These are phyloP conservation scores for Aspergillus ostianus DNA, from an alignment of 495 filamentous ascomycete species.

Conservation along the genomic window DNA sequence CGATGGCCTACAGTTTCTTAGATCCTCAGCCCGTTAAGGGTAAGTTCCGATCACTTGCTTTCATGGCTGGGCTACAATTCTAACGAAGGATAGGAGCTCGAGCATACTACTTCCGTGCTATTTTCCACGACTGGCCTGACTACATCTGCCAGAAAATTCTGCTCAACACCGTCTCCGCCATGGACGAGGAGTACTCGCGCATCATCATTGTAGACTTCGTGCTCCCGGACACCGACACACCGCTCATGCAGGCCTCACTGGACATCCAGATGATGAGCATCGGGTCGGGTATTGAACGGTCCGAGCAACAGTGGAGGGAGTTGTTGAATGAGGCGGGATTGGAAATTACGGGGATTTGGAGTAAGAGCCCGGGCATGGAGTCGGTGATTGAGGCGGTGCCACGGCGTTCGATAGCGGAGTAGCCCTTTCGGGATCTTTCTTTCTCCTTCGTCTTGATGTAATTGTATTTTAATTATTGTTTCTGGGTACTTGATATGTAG, in stretches of 20 bases:
- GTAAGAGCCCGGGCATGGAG: slow-evolving; percentile 32
- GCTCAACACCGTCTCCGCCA: slow-evolving; percentile 35
- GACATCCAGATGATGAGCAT: slow-evolving; percentile 50
- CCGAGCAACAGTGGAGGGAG: slow-evolving; percentile 36
- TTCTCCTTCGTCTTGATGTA: not conserved
- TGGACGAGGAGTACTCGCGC: slow-evolving; percentile 34
- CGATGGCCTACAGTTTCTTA: slow-evolving; percentile 36
- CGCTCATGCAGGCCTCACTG: slow-evolving; percentile 35
- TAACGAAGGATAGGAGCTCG: slow-evolving; percentile 27
- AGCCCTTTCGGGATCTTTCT: not conserved
- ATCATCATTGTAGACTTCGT: slow-evolving; percentile 42
- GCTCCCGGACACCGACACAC: slow-evolving; percentile 32
- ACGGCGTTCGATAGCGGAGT: not conserved
- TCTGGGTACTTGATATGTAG: not conserved
- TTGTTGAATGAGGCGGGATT: slow-evolving; percentile 34
- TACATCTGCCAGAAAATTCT: slow-evolving; percentile 36
- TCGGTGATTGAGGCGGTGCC: slow-evolving; percentile 34
- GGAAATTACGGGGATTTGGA: slow-evolving; percentile 36
- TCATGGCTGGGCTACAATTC: not conserved
- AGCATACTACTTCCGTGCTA: slow-evolving; percentile 42
- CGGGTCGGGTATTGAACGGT: slow-evolving; percentile 40
- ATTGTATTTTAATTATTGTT: not conserved
- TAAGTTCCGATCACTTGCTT: slow-evolving; percentile 8
- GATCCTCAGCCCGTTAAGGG: slow-evolving; percentile 34
- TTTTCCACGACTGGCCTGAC: slow-evolving; percentile 50